Conservation (phyloP, 805 yeast species). For the Wickerhamomyces ciferrii region DNA sequence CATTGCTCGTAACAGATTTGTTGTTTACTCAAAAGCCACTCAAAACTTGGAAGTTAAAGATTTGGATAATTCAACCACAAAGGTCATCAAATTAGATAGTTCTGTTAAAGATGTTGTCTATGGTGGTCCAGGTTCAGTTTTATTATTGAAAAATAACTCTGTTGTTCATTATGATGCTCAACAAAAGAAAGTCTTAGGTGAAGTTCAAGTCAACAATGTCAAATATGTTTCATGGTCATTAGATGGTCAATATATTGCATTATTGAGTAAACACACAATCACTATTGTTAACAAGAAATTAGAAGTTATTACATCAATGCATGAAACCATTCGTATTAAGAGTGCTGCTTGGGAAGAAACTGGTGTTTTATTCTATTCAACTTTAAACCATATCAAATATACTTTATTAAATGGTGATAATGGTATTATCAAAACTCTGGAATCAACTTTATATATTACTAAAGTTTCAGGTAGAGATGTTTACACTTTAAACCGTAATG, state of each 20-base stretch:
- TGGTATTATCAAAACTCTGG: constrained; percentile 91
- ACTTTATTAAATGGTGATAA: constrained; percentile 89
- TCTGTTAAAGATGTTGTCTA: constrained; percentile 65
- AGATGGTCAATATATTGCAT: constrained; percentile 83
- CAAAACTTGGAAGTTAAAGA: constrained; percentile 80
- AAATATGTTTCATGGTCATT: constrained; percentile 87
- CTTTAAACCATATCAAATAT: constrained; percentile 93
- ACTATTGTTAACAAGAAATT: constrained; percentile 79
- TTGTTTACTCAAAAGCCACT: constrained; percentile 60
- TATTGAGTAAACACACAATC: constrained; percentile 87
- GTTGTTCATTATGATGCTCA: constrained; percentile 89
- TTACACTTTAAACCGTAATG: constrained; percentile 79
- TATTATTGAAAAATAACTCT: constrained; percentile 64
- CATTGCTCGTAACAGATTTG: constrained; percentile 93
- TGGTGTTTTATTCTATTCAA: constrained; percentile 87
- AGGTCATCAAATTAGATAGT: constrained; percentile 65
- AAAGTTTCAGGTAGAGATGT: constrained; percentile 66
- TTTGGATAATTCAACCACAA: constrained; percentile 75
- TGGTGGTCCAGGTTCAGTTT: constrained; percentile 80
- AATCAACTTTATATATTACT: constrained; percentile 78
- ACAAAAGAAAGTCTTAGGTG: constrained; percentile 75
- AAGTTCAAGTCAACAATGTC: constrained; percentile 66
- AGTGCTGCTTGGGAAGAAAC: constrained; percentile 97
- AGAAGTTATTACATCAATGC: constrained; percentile 77
- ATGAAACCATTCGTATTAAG: constrained; percentile 94